Evolutionary conservation across 2,329 filamentous ascomycete genomes (phyloP).

Genomic region (Talaromyces verruculosus): DNA sequence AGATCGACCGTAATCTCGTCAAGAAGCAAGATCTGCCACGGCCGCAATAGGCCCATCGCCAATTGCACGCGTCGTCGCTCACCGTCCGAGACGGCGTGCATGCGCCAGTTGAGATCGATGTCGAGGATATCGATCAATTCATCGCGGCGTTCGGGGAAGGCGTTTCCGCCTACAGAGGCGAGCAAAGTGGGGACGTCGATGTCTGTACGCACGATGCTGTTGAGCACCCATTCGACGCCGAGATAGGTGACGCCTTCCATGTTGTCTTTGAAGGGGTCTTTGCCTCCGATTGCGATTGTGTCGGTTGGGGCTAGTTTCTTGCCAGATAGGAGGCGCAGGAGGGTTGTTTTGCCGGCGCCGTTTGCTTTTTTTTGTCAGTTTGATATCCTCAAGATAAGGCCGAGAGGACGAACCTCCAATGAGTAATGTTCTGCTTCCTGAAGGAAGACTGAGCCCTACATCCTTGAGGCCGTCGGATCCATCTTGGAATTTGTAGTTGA

Average conservation of each 20-base stretch:
- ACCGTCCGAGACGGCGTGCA: conserved; percentile 93
- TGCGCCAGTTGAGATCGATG: conserved; percentile 87
- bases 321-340: conserved; percentile 88
- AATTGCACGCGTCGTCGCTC: conserved; percentile 89
- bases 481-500: conserved; percentile 89
- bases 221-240: conserved; percentile 95
- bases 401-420: conserved; percentile 68
- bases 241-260: conserved; percentile 96
- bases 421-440: conserved; percentile 81
- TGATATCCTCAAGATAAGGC: too few species aligned
- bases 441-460: conserved; percentile 73
- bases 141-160: conserved; percentile 77
- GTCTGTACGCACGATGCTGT: conserved; percentile 92
- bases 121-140: conserved; percentile 86
- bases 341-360: conserved; percentile 94
- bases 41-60: conserved; percentile 89
- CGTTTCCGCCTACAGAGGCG: conserved; percentile 78
- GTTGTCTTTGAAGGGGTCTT: conserved; percentile 87
- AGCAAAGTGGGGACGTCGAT: conserved; percentile 88
- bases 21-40: conserved; percentile 86
- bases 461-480: conserved; percentile 73
- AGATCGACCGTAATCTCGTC: conserved; percentile 98
- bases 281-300: conserved; percentile 73
- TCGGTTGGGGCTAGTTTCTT: conserved; percentile 82
- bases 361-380: conserved; percentile 60